Evolutionary conservation across 495 filamentous ascomycete species (phyloP).

Genomic region (Glonium stellatum): DNA sequence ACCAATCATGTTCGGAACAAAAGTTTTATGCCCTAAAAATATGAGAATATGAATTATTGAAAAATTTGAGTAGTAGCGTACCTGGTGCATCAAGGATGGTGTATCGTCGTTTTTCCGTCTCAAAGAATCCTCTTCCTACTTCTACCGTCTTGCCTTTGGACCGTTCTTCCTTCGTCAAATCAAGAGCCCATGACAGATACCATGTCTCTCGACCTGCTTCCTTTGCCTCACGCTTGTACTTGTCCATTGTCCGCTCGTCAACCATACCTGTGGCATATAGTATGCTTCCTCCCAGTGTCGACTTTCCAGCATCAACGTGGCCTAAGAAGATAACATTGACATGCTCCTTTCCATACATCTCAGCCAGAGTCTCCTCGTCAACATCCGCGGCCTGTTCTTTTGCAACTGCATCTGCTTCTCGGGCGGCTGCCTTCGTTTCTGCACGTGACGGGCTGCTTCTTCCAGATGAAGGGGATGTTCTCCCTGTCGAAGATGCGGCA

Average conservation of each 20-base stretch:
- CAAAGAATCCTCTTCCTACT: constrained; percentile 92
- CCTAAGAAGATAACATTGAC: constrained; percentile 98
- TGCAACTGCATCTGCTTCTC: constrained; percentile 74
- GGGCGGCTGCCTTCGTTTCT: constrained; percentile 40
- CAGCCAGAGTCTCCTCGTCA: constrained; percentile 82
- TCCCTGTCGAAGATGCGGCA: constrained; percentile 51
- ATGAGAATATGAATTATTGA: neutral
- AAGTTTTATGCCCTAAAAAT: constrained; percentile 69
- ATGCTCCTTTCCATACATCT: constrained; percentile 98
- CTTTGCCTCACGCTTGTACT: constrained; percentile 94
- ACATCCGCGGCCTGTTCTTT: constrained; percentile 85
- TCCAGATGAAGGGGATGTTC: constrained; percentile 70
- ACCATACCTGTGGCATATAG: constrained; percentile 96
- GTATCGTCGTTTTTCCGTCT: constrained; percentile 81
- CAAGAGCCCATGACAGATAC: constrained; percentile 96
- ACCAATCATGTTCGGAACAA: constrained; percentile 93
- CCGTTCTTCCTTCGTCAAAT: constrained; percentile 92
- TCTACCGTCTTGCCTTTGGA: constrained; percentile 98
- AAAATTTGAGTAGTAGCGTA: neutral
- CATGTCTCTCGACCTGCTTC: constrained; percentile 95
- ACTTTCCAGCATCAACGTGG: constrained; percentile 96
- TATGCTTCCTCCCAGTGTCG: constrained; percentile 86
- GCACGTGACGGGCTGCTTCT: constrained; percentile 61
- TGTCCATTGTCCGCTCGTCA: constrained; percentile 95
- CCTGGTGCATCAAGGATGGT: constrained; percentile 90